Base-by-base conservation (phyloP, 352 stramenopile genomes). In the Phytophthora quininea region DNA sequence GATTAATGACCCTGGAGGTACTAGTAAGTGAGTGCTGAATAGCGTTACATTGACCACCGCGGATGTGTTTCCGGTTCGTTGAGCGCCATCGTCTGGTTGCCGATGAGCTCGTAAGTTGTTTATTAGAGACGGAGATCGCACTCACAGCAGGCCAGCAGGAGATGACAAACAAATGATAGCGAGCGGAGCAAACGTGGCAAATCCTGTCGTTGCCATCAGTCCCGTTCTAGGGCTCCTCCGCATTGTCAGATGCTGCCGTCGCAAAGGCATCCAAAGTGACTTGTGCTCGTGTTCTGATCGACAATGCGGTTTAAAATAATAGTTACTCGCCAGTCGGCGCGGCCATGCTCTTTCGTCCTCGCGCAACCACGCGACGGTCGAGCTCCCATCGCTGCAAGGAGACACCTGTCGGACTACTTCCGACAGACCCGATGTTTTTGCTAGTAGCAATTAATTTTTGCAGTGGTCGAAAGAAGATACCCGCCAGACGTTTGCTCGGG, bases 1-100 rank as follows among this genome's bases (percentile, higher is more conserved):
- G 64, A 58, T 54, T 38, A 67, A 63, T 71, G 64, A 49, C 2
- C 29, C 38, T 32, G 12, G 15, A 40, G 35, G 35, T 24, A 24
- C 19, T 24, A 24, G 19, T 24, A 24, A 40, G 10, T 40, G 35
- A 11, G 35, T 40, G 35, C 10, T 11, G 35, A 40, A 11, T 11
- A 40, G 35, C 35, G 35, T 40, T 6, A 11, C 35, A 11, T 40
- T 11, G 35, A 40, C 35, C 35, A 40, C 10, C 35, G 10, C 10
- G 35, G 10, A 11, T 40, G 35, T 11, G 35, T 40, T 11, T 40
- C 6, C 35, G 10, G 10, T 40, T 40, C 35, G 35, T 40, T 40
- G 35, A 40, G 35, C 35, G 35, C 6, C 35, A 40, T 40, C 35
- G 35, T 40, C 10, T 40, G 10, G 10, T 40, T 11, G 35, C 35